Evolutionary conservation across 2,329 filamentous ascomycete genomes (phyloP), one percentile per base, ranked within the genome.

Genomic region (Diaporthe vaccinii): DNA sequence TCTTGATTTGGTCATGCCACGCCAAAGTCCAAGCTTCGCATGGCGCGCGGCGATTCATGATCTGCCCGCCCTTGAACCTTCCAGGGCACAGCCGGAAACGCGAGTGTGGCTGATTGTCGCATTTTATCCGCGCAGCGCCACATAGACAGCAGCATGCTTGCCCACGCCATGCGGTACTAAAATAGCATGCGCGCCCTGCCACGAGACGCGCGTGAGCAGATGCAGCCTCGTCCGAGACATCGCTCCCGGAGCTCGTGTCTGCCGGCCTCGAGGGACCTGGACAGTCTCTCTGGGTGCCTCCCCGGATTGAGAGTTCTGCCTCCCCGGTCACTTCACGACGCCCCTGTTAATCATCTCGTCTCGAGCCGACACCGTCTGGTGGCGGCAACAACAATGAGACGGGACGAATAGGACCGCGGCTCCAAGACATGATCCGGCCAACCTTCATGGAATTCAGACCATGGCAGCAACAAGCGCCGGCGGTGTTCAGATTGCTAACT

Each of bases 181-280:
- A 68, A 68, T 68, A 68, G 65, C 46, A 7, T 12, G 36, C 59
- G 31, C 39, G 39, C 65, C 55, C n/a, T n/a, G 9, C 46, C 62
- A 68, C 44, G 46, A 39, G 62, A 53, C 46, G 15, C 31, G 44
- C n/a, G 62, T n/a, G 62, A 20, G 25, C 46, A 53, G n/a, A 28
- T 55, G 49, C 34, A 55, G 46, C 49, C 65, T 55, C 49, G 65
- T 69, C 49, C 65, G 65, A 69, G 65, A 53, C 65, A 68, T 28
- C 28, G 46, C 46, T 34, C 31, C 31, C 20, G 44, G 62, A 34
- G 17, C 31, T 51, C 44, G 49, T 34, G 22, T 25, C 44, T 36
- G 44, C 62, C 44, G 59, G 58, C 31, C 15, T 14, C 3, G 41
- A 49, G 39, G 17, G 28, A 44, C 41, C 20, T 31, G 17, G 55